A percentile compares a stretch with the other conserved stretches of the same genome.
Conservation (phyloP, 106 monocot species). For the Chionographis japonica region DNA sequence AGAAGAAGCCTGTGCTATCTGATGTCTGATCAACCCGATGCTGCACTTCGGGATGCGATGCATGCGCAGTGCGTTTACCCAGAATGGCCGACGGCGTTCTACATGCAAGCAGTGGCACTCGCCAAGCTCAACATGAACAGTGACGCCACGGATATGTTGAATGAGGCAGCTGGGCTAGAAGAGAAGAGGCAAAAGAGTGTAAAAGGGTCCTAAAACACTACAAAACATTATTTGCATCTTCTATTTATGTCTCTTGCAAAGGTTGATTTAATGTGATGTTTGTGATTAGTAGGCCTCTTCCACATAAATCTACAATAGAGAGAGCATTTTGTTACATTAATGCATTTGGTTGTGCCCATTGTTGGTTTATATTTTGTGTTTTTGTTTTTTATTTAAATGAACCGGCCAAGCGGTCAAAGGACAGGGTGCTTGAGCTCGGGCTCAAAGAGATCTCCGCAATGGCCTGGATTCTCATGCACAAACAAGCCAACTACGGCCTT, state of each 20-base stretch:
- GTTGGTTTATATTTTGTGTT: conserved; percentile 5
- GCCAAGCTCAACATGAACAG: conserved; percentile 59
- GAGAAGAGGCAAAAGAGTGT: conserved; percentile 44
- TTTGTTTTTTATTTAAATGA: too few relatives aligned
- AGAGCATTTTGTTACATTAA: not conserved
- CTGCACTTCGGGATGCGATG: conserved; percentile 67
- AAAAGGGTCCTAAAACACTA: not conserved
- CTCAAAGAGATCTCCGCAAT: too few relatives aligned
- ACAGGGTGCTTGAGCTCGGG: too few relatives aligned
- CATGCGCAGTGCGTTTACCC: conserved; percentile 60
- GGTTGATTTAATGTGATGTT: not conserved
- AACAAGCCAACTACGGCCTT: too few relatives aligned
- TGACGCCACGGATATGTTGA: conserved; percentile 63
- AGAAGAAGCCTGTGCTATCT: conserved; percentile 60
- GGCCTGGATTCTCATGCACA: too few relatives aligned
- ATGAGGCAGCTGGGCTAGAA: conserved; percentile 53
- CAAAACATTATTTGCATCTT: not conserved
- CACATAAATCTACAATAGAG: conserved; percentile 3
- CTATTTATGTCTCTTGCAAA: not conserved
- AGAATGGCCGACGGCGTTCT: conserved; percentile 73
- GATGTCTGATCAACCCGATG: conserved; percentile 62
- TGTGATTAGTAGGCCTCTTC: not conserved
- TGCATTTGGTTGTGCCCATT: conserved; percentile 3
- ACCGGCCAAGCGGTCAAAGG: too few relatives aligned
- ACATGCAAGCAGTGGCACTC: conserved; percentile 67